These are phyloP conservation scores for Cyphellophora attinorum DNA, from an alignment of 2,329 filamentous ascomycete genomes.

Conservation along the genomic window DNA sequence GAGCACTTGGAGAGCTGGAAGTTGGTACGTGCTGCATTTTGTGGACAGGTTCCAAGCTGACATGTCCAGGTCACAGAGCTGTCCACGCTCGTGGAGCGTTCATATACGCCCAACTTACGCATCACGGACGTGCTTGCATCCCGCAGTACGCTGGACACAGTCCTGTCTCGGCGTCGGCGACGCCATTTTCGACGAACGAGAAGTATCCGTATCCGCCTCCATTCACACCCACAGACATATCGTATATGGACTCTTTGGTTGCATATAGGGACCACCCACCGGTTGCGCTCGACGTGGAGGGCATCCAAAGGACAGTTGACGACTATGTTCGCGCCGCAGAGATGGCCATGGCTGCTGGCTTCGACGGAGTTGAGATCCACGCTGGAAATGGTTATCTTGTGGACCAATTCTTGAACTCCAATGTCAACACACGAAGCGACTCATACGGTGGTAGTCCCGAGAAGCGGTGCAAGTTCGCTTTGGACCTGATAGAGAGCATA, in stretches of 20 bases:
- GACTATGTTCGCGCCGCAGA: constrained; percentile 37
- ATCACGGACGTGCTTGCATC: neutral
- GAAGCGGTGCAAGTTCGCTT: constrained; percentile 42
- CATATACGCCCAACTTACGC: constrained; percentile 29
- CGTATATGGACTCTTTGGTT: neutral
- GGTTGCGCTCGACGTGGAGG: constrained; percentile 25
- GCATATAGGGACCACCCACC: constrained; percentile 1
- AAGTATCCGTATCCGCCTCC: neutral
- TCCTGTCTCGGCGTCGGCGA: neutral
- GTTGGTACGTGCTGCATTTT: constrained; percentile 17
- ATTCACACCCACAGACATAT: neutral
- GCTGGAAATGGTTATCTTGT: constrained; percentile 40
- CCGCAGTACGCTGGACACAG: neutral
- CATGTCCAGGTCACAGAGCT: too few relatives aligned
- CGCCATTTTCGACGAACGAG: neutral
- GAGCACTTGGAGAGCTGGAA: constrained; percentile 8
- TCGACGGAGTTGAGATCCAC: constrained; percentile 46
- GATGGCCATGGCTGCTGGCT: constrained; percentile 46
- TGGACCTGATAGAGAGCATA: constrained; percentile 41
- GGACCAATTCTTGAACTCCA: constrained; percentile 41
- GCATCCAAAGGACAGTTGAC: constrained; percentile 31
- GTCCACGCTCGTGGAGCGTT: constrained; percentile 41
- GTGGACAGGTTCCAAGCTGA: constrained; percentile 42
- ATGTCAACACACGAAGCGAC: constrained; percentile 39
- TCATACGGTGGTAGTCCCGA: constrained; percentile 42